Conservation (phyloP, 1,284 basidiomycete genomes). For the Cutaneotrichosporon sp. region DNA sequence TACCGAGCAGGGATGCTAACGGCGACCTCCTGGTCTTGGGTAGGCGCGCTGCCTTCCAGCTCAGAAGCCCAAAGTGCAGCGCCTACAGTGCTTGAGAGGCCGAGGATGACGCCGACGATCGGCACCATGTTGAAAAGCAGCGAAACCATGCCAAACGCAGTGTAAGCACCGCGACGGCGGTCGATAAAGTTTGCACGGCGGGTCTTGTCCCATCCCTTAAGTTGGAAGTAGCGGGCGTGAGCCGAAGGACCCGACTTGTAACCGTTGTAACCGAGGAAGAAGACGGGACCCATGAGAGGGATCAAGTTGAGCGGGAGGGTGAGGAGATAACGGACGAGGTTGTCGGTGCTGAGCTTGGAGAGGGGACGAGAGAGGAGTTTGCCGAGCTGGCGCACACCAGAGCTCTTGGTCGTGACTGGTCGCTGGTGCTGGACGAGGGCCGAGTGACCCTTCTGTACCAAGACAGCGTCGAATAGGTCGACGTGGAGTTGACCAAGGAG, state of each 20-base stretch:
- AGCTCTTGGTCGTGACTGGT: slow-evolving; percentile 33
- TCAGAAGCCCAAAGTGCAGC: slow-evolving; percentile 71
- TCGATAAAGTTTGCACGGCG: slow-evolving; percentile 53
- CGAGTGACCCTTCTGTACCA: slow-evolving; percentile 51
- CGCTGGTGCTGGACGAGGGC: slow-evolving; percentile 53
- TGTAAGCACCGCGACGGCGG: slow-evolving; percentile 58
- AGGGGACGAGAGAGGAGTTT: slow-evolving; percentile 50
- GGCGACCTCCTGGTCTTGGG: neutral
- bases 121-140: slow-evolving; percentile 65
- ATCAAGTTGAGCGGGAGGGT: slow-evolving; percentile 61
- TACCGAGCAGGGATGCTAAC: slow-evolving; percentile 5
- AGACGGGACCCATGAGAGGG: slow-evolving; percentile 64
- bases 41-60: slow-evolving; percentile 25
- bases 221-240: slow-evolving; percentile 68
- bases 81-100: slow-evolving; percentile 57
- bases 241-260: slow-evolving; percentile 61
- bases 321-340: slow-evolving; percentile 51
- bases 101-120: slow-evolving; percentile 60
- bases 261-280: slow-evolving; percentile 58
- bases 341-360: slow-evolving; percentile 45
- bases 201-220: slow-evolving; percentile 58
- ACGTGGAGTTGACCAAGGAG: slow-evolving; percentile 57
- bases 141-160: slow-evolving; percentile 63
- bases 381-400: slow-evolving; percentile 46
- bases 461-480: slow-evolving; percentile 55